Conservation (phyloP, 164 flowering plant genomes). For the Echeveria elegans region DNA sequence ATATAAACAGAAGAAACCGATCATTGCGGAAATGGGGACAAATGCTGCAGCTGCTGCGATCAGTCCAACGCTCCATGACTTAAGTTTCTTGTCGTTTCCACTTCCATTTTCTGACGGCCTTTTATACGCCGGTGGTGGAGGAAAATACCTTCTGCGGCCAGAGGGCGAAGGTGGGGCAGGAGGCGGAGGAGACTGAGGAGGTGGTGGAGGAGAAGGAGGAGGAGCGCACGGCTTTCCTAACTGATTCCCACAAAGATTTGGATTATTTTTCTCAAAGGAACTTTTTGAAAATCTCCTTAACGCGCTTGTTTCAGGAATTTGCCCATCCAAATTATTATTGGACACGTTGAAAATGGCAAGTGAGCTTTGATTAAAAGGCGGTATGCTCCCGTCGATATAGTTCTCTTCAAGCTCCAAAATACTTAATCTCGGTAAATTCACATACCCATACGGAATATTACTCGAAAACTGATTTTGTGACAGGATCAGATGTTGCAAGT, state of each 20-base stretch:
- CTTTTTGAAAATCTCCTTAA: conserved; percentile 32
- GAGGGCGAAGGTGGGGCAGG: conserved; percentile 13
- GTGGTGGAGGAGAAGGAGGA: conserved; percentile 18
- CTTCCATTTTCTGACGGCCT: neutral
- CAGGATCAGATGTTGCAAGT: conserved; percentile 22
- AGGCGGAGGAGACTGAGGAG: conserved; percentile 13
- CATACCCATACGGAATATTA: conserved; percentile 25
- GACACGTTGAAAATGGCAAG: conserved; percentile 37
- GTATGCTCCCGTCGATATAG: conserved; percentile 29
- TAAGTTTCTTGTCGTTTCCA: conserved; percentile 12
- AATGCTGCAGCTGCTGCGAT: conserved; percentile 32
- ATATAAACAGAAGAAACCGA: conserved; percentile 23
- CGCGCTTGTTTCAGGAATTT: conserved; percentile 29
- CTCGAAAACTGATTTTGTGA: conserved; percentile 33
- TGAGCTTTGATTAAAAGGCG: conserved; percentile 32
- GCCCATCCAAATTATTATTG: conserved; percentile 28
- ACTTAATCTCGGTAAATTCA: conserved; percentile 19
- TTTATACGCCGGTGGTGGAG: neutral
- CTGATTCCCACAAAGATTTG: conserved; percentile 40
- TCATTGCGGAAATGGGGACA: conserved; percentile 20
- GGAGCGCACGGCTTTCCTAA: conserved; percentile 23
- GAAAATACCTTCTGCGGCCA: neutral
- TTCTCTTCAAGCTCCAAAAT: conserved; percentile 37
- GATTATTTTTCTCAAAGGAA: conserved; percentile 31
- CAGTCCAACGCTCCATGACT: conserved; percentile 25